These are phyloP conservation scores for Didymella pinodella DNA, from an alignment of 2,329 filamentous ascomycete genomes.

Conservation along the genomic window DNA sequence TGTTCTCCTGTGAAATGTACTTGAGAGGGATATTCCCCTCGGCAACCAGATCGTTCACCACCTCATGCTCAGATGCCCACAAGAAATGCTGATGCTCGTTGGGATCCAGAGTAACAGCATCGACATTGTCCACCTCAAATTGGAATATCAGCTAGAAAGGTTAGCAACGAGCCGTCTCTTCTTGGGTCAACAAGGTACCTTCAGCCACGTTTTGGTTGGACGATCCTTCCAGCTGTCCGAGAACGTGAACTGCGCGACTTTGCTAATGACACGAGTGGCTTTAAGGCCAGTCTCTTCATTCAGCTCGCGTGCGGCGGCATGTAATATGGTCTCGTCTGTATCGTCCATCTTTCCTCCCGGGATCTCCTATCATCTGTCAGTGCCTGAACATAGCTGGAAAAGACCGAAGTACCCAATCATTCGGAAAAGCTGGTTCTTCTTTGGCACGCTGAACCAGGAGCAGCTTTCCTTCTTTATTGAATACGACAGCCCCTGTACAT, in stretches of 20 bases:
- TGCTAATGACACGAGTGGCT: slow-evolving; percentile 53
- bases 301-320: slow-evolving; percentile 59
- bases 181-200: slow-evolving; percentile 27
- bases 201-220: slow-evolving; percentile 41
- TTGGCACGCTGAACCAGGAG: slow-evolving; percentile 49
- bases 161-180: neutral
- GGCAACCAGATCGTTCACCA: slow-evolving; percentile 40
- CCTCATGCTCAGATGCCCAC: slow-evolving; percentile 53
- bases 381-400: neutral
- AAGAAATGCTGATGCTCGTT: slow-evolving; percentile 53
- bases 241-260: slow-evolving; percentile 51
- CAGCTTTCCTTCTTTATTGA: slow-evolving; percentile 42
- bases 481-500: slow-evolving; percentile 44
- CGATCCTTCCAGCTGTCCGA: slow-evolving; percentile 25
- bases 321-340: slow-evolving; percentile 57
- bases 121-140: slow-evolving; percentile 43
- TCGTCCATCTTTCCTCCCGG: slow-evolving; percentile 61
- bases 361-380: slow-evolving; percentile 54
- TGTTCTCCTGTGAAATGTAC: slow-evolving; percentile 45
- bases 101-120: slow-evolving; percentile 46
- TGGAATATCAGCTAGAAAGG: slow-evolving; percentile 37
- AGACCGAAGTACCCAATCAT: slow-evolving; percentile 40
- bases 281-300: slow-evolving; percentile 61
- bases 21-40: slow-evolving; percentile 32
- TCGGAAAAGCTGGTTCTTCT: slow-evolving; percentile 47